A percentile compares a stretch with the other conserved stretches of the same genome.
phyloP scores from a whole-genome alignment of 106 monocot genomes.

The Apostasia ramifera region DNA sequence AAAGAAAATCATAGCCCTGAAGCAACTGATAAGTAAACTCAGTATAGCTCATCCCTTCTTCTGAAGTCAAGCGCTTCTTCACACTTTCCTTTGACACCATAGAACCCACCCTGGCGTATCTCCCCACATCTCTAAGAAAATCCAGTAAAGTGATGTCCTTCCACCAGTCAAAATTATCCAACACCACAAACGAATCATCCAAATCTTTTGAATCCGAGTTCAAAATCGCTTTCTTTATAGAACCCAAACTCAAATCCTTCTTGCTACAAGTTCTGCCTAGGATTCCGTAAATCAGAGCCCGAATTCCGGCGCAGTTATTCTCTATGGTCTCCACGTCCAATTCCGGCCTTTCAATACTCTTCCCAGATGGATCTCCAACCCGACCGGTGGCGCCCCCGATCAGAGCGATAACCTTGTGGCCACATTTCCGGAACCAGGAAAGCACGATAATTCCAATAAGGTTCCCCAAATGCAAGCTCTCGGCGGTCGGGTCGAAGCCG shows the following conservation, averaged over 20 bases:
- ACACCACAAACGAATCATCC: slow-evolving; percentile 23
- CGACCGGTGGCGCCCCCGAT: slow-evolving; percentile 88
- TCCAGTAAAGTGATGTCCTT: slow-evolving; percentile 61
- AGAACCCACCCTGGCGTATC: slow-evolving; percentile 73
- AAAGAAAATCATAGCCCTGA: slow-evolving; percentile 83
- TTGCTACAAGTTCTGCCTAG: slow-evolving; percentile 6
- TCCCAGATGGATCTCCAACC: slow-evolving; percentile 90
- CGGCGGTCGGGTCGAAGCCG: slow-evolving; percentile 93
- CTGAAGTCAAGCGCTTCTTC: slow-evolving; percentile 73
- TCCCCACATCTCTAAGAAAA: slow-evolving; percentile 72
- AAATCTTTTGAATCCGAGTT: not conserved
- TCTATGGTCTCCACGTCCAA: slow-evolving; percentile 47
- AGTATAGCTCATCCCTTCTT: slow-evolving; percentile 91
- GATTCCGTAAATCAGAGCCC: slow-evolving; percentile 28
- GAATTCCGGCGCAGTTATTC: slow-evolving; percentile 46
- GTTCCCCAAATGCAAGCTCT: slow-evolving; percentile 92
- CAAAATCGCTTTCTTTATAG: slow-evolving; percentile 15
- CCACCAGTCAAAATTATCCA: slow-evolving; percentile 92
- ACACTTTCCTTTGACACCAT: slow-evolving; percentile 97
- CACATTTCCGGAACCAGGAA: slow-evolving; percentile 76
- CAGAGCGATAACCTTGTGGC: slow-evolving; percentile 61
- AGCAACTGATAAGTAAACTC: slow-evolving; percentile 98
- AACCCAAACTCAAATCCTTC: slow-evolving; percentile 2
- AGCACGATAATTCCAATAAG: slow-evolving; percentile 78
- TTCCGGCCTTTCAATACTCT: slow-evolving; percentile 74